Evolutionary conservation across 2,329 filamentous ascomycete species (phyloP).

Genomic region (Myriangium duriaei): DNA sequence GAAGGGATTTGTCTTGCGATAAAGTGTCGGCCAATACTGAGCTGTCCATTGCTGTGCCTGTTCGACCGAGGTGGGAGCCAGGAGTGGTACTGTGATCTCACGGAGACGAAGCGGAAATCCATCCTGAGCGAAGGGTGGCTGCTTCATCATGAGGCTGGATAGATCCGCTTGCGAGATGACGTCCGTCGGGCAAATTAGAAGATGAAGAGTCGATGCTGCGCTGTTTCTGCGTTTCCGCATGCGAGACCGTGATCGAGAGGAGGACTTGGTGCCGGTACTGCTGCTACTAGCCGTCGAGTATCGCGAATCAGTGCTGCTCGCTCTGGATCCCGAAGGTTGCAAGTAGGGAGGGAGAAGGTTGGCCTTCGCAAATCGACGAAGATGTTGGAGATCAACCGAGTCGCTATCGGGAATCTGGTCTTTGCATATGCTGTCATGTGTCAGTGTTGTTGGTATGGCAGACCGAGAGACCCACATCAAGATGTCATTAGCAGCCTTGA

Average conservation of each 20-base stretch:
- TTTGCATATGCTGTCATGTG: conserved; percentile 31
- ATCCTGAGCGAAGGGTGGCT: conserved; percentile 28
- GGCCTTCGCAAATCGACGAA: conserved; percentile 61
- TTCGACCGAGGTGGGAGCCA: conserved; percentile 61
- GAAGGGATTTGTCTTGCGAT: conserved; percentile 77
- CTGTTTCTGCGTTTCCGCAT: conserved; percentile 12
- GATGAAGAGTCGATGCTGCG: conserved; percentile 30
- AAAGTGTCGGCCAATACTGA: conserved; percentile 73
- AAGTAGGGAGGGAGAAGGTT: conserved; percentile 22
- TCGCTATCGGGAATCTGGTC: conserved; percentile 31
- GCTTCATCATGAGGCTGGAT: conserved; percentile 24
- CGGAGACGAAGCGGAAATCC: conserved; percentile 41
- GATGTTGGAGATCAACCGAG: conserved; percentile 39
- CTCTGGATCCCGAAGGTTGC: conserved; percentile 6
- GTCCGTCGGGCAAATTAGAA: conserved; percentile 40
- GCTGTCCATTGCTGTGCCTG: conserved; percentile 64
- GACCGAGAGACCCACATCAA: conserved; percentile 48
- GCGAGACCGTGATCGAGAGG: conserved; percentile 11
- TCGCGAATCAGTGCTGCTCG: conserved; percentile 10
- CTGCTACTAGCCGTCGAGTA: conserved; percentile 9
- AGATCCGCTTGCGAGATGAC: conserved; percentile 44
- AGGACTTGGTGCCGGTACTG: conserved; percentile 8
- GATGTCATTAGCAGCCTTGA: conserved; percentile 58
- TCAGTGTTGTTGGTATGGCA: conserved; percentile 14
- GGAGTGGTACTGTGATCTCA: conserved; percentile 55